Evolutionary conservation across 1,139 yeast species (phyloP), one percentile per base, ranked within the genome.

Genomic region (Petasospora fabianii): DNA sequence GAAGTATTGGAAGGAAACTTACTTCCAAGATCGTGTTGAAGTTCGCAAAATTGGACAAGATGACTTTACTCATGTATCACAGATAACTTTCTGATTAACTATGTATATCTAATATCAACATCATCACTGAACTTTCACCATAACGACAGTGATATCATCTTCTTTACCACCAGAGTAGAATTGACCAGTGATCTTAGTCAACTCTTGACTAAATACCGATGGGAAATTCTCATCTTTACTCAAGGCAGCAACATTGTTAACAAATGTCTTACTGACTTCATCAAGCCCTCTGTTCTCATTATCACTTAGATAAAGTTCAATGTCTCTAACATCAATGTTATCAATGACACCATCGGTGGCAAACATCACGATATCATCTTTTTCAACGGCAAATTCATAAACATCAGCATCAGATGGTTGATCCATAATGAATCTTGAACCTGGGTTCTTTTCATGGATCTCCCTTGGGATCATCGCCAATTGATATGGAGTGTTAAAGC

Each of bases 331-430:
- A 30, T 77, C 73, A 33, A 90, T 77, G 60, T 92, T 92, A 62
- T 92, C 98, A 18, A 86, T 80, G 36, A 92, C 84, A 20, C 98
- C 98, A 64, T 92, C 98, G 1, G 97, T 87, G 31, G 95, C 94
- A 57, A 90, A 80, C 43, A 92, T 64, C 4, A 92, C 76, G 12
- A 92, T 66, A 59, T 92, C 97, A 35, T 80, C 78, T 42, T 73
- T 74, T 52, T 78, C 53, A 36, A 85, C 62, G 44, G 80, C 55
- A 41, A 67, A 66, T 11, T 48, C 49, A 39, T 66, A 63, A 16
- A 60, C 59, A 43, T 71, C 77, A 0, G 78, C 75, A 45, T 71
- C 72, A 1, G 53, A 37, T 5, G 80, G 78, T 16, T 50, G 46
- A 55, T 75, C 79, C 32, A 75, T 75, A 79, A 45, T 80, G 67